Percentiles rank a stretch among this genome's conserved stretches.
Conservation (phyloP, 2,329 filamentous ascomycete species). For the Zasmidium angulare region DNA sequence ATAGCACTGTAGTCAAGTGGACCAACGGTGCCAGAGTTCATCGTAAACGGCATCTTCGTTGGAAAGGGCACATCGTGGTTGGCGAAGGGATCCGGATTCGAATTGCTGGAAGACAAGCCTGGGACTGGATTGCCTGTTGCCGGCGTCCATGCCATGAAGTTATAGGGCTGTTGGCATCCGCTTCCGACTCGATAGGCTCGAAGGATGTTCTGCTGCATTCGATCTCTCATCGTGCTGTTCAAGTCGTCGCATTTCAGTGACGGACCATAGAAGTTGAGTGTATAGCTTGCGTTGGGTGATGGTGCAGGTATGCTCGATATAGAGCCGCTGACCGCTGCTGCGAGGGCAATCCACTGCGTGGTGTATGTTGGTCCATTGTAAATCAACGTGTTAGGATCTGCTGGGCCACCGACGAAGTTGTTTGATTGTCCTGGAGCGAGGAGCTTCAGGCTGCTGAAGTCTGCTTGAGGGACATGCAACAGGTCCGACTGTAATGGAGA, state of each 20-base stretch:
- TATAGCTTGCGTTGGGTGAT: background rate
- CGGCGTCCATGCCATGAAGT: slow-evolving; percentile 5
- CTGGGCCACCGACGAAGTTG: background rate
- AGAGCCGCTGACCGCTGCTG: background rate
- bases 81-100: background rate
- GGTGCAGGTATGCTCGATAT: background rate
- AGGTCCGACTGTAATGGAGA: background rate
- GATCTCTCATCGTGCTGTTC: background rate
- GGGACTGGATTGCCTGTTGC: background rate
- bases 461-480: background rate
- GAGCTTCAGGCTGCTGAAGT: slow-evolving; percentile 8
- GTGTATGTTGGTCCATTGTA: slow-evolving; percentile 6
- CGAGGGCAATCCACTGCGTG: background rate
- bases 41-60: background rate
- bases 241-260: background rate
- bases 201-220: slow-evolving; percentile 1
- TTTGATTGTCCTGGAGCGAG: background rate
- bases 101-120: background rate
- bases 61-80: slow-evolving; percentile 2
- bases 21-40: slow-evolving; percentile 4
- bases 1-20: slow-evolving; percentile 1
- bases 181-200: background rate
- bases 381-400: background rate
- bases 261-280: slow-evolving; percentile 1
- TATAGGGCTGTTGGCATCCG: background rate